Base-by-base conservation (phyloP, 352 stramenopile genomes). In the Phytopythium helicoides region DNA sequence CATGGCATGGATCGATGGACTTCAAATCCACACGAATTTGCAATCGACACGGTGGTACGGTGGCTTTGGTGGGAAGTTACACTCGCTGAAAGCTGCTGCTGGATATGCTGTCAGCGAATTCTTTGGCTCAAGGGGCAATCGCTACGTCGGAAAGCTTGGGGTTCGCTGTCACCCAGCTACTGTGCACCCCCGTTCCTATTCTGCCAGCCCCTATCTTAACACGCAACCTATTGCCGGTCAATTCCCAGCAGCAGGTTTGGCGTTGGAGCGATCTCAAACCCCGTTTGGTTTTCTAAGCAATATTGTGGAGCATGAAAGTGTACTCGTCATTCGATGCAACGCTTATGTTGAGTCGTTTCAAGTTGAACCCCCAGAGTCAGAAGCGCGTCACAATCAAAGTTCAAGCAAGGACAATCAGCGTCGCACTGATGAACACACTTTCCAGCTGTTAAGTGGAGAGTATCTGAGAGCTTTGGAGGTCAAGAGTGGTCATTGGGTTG, bases 1-100 rank as follows among this genome's bases (percentile, higher is more conserved):
- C 1, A 75, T 75, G 64, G 73, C 72, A 11, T 90, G 72, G 72
- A 73, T 90, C 31, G 76, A 90, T 48, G 79, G 76, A 7, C 52
- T 90, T 14, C 72, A 83, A 41, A 61, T 90, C 12, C 68, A 86
- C 58, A 90, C 79, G 3, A 90, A 87, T 41, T 16, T 70, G 26
- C 69, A 72, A 2, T 72, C 64, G 1, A 76, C 79, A 28, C 69
- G 67, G n/a, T 87, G 79, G 79, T 86, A 66, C 37, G 79, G 79
- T 15, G 76, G 79, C 3, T 77, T 70, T 41, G 79, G 79, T 15
- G 79, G 79, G 6, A 35, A 58, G 26, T 41, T 84, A 4, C 62
- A 87, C 37, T 52, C 66, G 28, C 52, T 90, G 8, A 58, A 79
- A 44, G 50, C 62, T 8, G 54, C 67, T 15, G 55, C 74, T 11